A percentile compares a stretch with the other conserved stretches of the same genome.
Conservation (phyloP, 2,329 filamentous ascomycete genomes). For the Trichoderma sp. region DNA sequence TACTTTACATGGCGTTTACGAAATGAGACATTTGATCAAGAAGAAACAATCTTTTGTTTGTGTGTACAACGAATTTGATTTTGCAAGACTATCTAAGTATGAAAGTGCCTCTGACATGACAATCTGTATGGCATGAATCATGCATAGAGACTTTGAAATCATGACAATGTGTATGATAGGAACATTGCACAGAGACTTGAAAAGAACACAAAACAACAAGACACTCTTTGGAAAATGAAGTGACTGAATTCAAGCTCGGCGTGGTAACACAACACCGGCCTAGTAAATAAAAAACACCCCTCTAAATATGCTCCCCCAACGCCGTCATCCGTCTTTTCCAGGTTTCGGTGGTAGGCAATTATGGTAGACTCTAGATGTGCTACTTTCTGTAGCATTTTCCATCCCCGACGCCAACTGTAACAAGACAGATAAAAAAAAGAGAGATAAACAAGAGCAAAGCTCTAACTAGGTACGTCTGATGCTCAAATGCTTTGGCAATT, state of each 20-base stretch:
- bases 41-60: not conserved
- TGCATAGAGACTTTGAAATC: not conserved
- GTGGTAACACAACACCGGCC: not conserved
- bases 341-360: not conserved
- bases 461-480: not conserved
- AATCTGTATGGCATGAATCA: not conserved
- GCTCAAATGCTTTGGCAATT: not conserved
- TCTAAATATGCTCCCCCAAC: constrained; percentile 6
- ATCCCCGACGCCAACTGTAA: constrained; percentile 12
- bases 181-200: not conserved
- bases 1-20: constrained; percentile 37
- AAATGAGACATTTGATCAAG: not conserved
- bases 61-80: not conserved
- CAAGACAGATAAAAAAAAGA: not conserved
- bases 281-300: not conserved
- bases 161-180: not conserved
- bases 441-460: not conserved
- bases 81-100: not conserved
- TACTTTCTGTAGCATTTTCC: not conserved
- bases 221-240: not conserved
- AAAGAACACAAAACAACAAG: not conserved
- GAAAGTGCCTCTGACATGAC: not conserved
- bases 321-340: not conserved
- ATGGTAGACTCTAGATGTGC: not conserved
- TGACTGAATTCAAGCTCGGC: not conserved